Conservation (phyloP, 73 alveolate genomes). For the Tetrahymena elliotti region DNA sequence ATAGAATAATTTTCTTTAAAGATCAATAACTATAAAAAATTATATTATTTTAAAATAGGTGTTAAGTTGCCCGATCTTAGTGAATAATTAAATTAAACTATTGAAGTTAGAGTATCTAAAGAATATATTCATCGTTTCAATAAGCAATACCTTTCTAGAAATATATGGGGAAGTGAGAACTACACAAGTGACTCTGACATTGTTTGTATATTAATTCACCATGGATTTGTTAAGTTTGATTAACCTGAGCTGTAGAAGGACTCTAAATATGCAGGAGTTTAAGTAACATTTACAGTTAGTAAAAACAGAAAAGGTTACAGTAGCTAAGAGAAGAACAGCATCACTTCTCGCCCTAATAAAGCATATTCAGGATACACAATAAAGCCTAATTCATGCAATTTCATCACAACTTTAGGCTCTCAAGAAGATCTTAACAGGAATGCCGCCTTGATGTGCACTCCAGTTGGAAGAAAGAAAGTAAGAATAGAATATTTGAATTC, state of each 20-base stretch:
- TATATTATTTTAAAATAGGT: not conserved
- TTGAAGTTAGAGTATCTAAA: not conserved
- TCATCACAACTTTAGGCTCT: not conserved
- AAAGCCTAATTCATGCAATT: not conserved
- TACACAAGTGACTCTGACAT: not conserved
- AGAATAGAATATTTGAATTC: not conserved
- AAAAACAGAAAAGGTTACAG: not conserved
- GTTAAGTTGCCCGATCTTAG: not conserved
- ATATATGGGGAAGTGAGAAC: not conserved
- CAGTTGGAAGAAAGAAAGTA: not conserved
- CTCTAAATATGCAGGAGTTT: not conserved
- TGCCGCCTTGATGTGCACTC: not conserved
- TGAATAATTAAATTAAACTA: not conserved
- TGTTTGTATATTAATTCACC: not conserved
- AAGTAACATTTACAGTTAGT: not conserved
- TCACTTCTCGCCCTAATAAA: not conserved
- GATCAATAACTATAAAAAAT: too few relatives aligned
- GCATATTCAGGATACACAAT: not conserved
- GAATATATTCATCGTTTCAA: not conserved
- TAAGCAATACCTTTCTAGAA: not conserved
- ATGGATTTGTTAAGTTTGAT: not conserved
- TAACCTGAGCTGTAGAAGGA: not conserved
- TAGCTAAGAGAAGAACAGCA: not conserved
- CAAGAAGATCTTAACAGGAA: not conserved
- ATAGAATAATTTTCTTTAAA: not conserved